Base-by-base conservation (phyloP, 768 basidiomycete genomes). In the Hericium rajendrae region DNA sequence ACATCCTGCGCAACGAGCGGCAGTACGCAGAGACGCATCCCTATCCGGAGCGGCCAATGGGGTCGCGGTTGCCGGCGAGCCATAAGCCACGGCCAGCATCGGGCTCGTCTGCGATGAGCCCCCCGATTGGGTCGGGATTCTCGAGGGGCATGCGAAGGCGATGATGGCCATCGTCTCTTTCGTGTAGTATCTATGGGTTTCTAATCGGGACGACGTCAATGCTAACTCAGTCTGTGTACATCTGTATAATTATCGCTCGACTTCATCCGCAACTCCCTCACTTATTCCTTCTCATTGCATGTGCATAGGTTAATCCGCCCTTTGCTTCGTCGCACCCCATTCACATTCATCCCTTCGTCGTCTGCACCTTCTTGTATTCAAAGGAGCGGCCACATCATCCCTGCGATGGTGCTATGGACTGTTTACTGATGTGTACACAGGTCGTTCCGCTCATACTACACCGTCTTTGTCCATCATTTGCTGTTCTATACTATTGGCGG, bases 1-100 rank as follows among this genome's bases (percentile, higher is more conserved):
- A 73, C 65, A 46, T 28, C 5, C 43, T 50, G 60, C 57, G 59
- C 59, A 46, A 54, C 48, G 16, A 41, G 55, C 49, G 51, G 60
- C 16, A 55, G 41, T 50, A 43, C 9, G 32, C 28, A 18, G 32
- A 24, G 49, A 24, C 26, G 9, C 49, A 48, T 51, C 48, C 26
- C 13, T 52, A 54, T 46, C n/a, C 43, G 43, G 43, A 46, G 9
- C n/a, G n/a, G 16, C 43, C 43, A 8, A 20, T 20, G 9, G 22
- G 20, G 22, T 51, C 28, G 22, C 18, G 49, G 28, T 15, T 51
- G 20, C 49, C 49, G 9, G 28, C 20, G 24, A 51, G 16, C 22
- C 49, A 51, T 26, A 16, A 26, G 20, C 20, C 26, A 10, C 22
- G 49, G 18, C 11, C 24, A 3, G 28, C 16, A 16, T 32, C 32